Percentiles rank a stretch among this genome's conserved stretches.
Conservation (phyloP, 306 rosid genomes). For the Prunus dulcis region DNA sequence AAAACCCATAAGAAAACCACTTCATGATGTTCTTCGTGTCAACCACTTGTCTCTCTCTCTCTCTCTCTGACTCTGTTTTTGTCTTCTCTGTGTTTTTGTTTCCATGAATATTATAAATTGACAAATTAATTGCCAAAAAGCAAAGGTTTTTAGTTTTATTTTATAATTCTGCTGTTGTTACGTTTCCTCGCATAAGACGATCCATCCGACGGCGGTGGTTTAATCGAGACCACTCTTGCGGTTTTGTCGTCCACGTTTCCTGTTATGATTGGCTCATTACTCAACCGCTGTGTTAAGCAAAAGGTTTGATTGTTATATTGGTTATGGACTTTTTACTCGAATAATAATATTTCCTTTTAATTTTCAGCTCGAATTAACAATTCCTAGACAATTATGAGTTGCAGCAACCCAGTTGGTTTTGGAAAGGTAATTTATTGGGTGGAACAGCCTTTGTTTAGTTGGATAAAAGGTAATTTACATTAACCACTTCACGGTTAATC, state of each 20-base stretch:
- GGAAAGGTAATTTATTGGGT: background rate
- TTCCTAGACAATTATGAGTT: background rate
- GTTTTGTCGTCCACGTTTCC: conserved; percentile 17
- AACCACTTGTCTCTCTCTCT: background rate
- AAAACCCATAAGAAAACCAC: background rate
- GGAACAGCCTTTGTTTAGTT: background rate
- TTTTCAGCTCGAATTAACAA: background rate
- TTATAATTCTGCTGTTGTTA: background rate
- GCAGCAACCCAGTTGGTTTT: background rate
- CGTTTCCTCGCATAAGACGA: background rate
- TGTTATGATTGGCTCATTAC: background rate
- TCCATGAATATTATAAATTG: background rate
- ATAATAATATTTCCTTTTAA: background rate
- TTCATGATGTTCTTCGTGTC: background rate
- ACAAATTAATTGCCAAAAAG: background rate
- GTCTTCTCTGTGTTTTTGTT: background rate
- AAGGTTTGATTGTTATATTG: background rate
- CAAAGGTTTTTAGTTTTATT: background rate
- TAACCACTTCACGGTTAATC: background rate
- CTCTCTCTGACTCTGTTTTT: conserved; percentile 7
- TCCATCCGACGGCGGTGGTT: background rate
- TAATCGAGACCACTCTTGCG: background rate
- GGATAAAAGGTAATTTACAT: background rate
- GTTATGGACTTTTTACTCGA: background rate
- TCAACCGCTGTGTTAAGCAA: conserved; percentile 1